Conservation (phyloP, 768 basidiomycete genomes). For the Candolleomyces aberdarensis region DNA sequence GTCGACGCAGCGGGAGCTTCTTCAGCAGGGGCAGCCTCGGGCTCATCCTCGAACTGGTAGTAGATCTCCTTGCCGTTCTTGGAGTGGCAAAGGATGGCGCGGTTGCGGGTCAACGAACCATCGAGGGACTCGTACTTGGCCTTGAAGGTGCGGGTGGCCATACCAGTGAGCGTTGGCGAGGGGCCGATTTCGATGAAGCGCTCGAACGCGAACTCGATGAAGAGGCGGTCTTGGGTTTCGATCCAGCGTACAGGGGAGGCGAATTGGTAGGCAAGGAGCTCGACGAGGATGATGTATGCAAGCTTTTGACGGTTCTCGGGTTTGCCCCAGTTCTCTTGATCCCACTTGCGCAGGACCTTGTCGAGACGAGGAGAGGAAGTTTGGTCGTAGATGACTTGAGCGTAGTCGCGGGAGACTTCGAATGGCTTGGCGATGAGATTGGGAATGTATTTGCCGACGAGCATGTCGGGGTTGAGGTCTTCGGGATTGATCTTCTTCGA, state of each 20-base stretch:
- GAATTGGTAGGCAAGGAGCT: constrained; percentile 96
- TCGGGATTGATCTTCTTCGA: constrained; percentile 96
- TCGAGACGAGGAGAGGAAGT: constrained; percentile 94
- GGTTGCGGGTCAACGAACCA: constrained; percentile 74
- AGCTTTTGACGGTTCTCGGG: constrained; percentile 85
- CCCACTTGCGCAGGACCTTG: constrained; percentile 93
- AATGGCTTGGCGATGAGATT: constrained; percentile 93
- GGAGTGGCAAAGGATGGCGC: constrained; percentile 86
- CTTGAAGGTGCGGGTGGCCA: constrained; percentile 88
- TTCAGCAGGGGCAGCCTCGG: constrained; percentile 40
- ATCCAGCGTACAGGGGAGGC: constrained; percentile 99
- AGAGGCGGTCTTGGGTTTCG: constrained; percentile 95
- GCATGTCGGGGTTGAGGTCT: constrained; percentile 91
- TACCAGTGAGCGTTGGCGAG: constrained; percentile 92
- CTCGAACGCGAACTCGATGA: constrained; percentile 83
- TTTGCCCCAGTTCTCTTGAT: constrained; percentile 83
- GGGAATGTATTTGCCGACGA: constrained; percentile 94
- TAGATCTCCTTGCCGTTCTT: constrained; percentile 98
- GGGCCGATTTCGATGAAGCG: constrained; percentile 95
- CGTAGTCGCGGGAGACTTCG: constrained; percentile 80
- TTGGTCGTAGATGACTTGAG: constrained; percentile 94
- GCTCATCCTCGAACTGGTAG: constrained; percentile 94
- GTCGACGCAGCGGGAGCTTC: constrained; percentile 30
- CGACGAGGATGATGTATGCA: constrained; percentile 94
- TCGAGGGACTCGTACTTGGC: constrained; percentile 92